Evolutionary conservation across 2,329 filamentous ascomycete species (phyloP).

Genomic region (Apiospora kogelbergensis): DNA sequence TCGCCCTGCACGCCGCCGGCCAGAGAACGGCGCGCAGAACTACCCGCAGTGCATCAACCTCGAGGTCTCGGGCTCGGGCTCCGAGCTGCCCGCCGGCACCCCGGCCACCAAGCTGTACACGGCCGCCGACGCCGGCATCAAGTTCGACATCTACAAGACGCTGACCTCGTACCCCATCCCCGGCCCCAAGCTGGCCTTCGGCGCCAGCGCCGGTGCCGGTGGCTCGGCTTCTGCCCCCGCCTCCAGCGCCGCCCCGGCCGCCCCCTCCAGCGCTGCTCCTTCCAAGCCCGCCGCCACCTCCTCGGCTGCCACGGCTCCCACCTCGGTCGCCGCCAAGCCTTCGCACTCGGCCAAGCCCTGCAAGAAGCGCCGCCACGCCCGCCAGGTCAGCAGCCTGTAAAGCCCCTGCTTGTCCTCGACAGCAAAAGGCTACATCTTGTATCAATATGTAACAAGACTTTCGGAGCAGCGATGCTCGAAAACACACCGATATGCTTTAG

Average conservation of each 20-base stretch:
- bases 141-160: slow-evolving; percentile 24
- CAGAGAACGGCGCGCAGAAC: slow-evolving; percentile 42
- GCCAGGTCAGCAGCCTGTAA: slow-evolving; percentile 15
- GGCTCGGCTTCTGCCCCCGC: not conserved
- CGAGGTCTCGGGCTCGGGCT: slow-evolving; percentile 50
- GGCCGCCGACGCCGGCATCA: slow-evolving; percentile 21
- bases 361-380: slow-evolving; percentile 18
- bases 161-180: slow-evolving; percentile 17
- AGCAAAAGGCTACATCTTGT: not conserved
- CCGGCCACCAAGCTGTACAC: slow-evolving; percentile 37
- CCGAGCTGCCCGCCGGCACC: slow-evolving; percentile 44
- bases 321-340: slow-evolving; percentile 11
- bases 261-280: not conserved
- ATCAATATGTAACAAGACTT: not conserved
- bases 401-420: not conserved
- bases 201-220: not conserved
- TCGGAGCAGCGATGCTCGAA: not conserved
- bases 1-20: slow-evolving; percentile 44
- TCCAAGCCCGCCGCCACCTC: slow-evolving; percentile 10
- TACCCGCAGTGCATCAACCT: slow-evolving; percentile 58
- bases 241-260: not conserved
- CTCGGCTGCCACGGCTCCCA: slow-evolving; percentile 10
- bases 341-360: not conserved
- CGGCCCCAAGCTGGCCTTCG: slow-evolving; percentile 10
- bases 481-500: not conserved